These are phyloP conservation scores for Venturia pyrina DNA, from an alignment of 2,329 filamentous ascomycete genomes.

Conservation along the genomic window DNA sequence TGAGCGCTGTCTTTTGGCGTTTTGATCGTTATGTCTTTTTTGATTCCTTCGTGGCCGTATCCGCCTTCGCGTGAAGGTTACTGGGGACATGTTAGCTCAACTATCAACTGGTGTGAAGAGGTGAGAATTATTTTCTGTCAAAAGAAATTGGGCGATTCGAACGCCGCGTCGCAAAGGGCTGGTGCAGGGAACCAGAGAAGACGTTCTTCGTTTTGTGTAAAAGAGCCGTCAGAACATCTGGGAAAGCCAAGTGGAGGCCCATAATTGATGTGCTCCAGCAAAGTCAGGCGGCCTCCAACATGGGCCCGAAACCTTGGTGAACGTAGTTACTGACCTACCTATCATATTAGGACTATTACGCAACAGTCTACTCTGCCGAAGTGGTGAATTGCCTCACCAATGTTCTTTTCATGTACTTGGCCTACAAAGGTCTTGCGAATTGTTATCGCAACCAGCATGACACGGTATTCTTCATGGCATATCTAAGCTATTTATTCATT, in stretches of 20 bases:
- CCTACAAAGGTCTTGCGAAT: conserved; percentile 62
- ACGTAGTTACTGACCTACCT: not conserved
- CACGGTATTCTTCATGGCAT: conserved; percentile 60
- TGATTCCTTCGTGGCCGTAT: conserved; percentile 32
- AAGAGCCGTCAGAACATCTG: too few species aligned
- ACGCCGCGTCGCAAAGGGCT: not conserved
- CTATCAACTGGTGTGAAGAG: conserved; percentile 74
- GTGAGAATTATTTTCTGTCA: conserved; percentile 29
- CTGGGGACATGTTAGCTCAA: conserved; percentile 62
- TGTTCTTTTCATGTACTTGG: conserved; percentile 68
- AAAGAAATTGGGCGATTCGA: not conserved
- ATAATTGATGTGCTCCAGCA: too few species aligned
- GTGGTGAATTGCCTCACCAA: conserved; percentile 77
- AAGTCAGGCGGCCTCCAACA: not conserved
- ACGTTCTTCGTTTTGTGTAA: too few species aligned
- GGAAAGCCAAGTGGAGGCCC: too few species aligned
- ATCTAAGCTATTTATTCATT: conserved; percentile 51
- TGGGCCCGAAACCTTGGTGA: not conserved
- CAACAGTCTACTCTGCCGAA: conserved; percentile 65
- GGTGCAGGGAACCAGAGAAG: not conserved
- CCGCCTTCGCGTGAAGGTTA: conserved; percentile 45
- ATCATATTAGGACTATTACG: conserved; percentile 55
- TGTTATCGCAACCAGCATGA: conserved; percentile 66
- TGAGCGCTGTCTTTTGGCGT: not conserved
- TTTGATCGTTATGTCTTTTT: not conserved